A percentile compares a stretch with the other conserved stretches of the same genome.
Conservation (phyloP, 2,329 filamentous ascomycete genomes). For the Fusarium sp. region DNA sequence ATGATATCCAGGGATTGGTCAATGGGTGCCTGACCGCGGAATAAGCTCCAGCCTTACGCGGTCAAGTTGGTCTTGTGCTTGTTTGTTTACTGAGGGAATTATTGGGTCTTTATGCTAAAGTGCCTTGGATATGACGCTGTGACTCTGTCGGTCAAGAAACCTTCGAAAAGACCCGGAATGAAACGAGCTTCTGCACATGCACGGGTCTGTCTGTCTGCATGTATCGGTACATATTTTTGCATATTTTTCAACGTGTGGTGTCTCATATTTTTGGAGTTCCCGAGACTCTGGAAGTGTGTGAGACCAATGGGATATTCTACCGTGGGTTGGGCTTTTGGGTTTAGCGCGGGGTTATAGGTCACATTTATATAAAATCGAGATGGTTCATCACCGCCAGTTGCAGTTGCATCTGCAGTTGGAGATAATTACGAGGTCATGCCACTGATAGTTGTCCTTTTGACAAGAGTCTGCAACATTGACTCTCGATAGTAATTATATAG, state of each 20-base stretch:
- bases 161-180: slow-evolving; percentile 9
- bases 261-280: slow-evolving; percentile 12
- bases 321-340: slow-evolving; percentile 9
- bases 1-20: slow-evolving; percentile 12
- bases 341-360: slow-evolving; percentile 33
- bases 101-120: slow-evolving; percentile 13
- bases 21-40: slow-evolving; percentile 35
- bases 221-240: not conserved
- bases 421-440: slow-evolving; percentile 17
- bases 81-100: slow-evolving; percentile 30
- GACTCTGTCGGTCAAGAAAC: slow-evolving; percentile 32
- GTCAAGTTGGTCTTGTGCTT: not conserved
- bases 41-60: not conserved
- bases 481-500: not conserved
- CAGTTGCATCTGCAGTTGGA: not conserved
- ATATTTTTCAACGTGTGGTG: slow-evolving; percentile 1
- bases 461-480: not conserved
- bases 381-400: slow-evolving; percentile 35
- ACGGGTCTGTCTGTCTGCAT: not conserved
- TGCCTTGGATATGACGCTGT: slow-evolving; percentile 24
- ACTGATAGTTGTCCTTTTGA: not conserved
- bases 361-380: slow-evolving; percentile 16
- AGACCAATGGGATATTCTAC: slow-evolving; percentile 26
- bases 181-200: slow-evolving; percentile 9
- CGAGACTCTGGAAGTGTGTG: slow-evolving; percentile 23